These are phyloP conservation scores for Umbilicus rupestris DNA, from an alignment of 164 flowering plant species.

Conservation along the genomic window DNA sequence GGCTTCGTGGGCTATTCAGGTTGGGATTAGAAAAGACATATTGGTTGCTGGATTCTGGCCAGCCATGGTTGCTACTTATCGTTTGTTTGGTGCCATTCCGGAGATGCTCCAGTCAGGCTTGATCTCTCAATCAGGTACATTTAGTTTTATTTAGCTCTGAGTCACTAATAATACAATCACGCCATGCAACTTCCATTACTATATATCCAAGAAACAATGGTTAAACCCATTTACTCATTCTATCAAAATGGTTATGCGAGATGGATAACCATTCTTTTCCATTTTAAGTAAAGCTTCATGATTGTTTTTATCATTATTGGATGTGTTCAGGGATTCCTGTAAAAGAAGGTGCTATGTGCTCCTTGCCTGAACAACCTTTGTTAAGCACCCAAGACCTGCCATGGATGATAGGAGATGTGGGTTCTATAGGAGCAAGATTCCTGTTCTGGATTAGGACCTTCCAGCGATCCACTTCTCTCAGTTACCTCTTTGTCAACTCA, in stretches of 20 bases:
- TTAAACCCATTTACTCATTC: too few relatives aligned
- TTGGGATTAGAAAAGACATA: constrained; percentile 29
- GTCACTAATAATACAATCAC: too few relatives aligned
- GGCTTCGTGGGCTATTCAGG: constrained; percentile 69
- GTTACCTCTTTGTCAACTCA: constrained; percentile 49
- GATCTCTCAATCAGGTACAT: constrained; percentile 43
- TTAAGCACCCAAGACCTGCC: constrained; percentile 47
- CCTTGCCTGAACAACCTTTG: constrained; percentile 28
- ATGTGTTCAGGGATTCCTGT: constrained; percentile 37
- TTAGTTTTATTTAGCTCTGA: too few relatives aligned
- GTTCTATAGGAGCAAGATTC: constrained; percentile 41
- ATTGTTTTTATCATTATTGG: not conserved
- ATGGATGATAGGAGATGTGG: constrained; percentile 57
- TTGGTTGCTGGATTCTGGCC: constrained; percentile 78
- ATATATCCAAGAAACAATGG: not conserved
- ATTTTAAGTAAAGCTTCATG: too few relatives aligned
- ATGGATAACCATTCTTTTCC: too few relatives aligned
- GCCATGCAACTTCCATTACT: too few relatives aligned
- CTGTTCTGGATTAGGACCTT: constrained; percentile 50
- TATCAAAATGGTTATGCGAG: too few relatives aligned
- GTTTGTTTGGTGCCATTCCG: constrained; percentile 49
- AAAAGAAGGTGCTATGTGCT: constrained; percentile 15
- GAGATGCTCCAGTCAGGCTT: constrained; percentile 34
- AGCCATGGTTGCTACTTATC: constrained; percentile 68
- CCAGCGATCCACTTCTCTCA: constrained; percentile 34